Evolutionary conservation across 2,329 filamentous ascomycete species (phyloP).

Genomic region (Akanthomyces lecanii): DNA sequence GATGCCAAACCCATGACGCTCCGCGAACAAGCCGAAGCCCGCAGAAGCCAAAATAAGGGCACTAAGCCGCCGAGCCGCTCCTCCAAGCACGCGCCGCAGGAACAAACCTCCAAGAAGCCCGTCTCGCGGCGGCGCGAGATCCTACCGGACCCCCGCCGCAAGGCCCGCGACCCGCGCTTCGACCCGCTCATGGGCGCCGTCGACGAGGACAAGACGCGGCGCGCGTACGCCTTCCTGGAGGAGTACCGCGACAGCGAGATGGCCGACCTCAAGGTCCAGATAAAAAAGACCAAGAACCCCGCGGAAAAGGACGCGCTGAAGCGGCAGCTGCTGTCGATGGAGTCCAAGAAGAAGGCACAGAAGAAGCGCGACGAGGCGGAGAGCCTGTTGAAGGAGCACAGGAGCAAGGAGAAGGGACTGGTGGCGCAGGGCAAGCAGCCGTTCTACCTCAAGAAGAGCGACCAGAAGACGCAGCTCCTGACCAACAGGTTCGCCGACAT

Average conservation of each 20-base stretch:
- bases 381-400: slow-evolving; percentile 69
- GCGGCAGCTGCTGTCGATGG: slow-evolving; percentile 70
- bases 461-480: slow-evolving; percentile 82
- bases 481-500: slow-evolving; percentile 75
- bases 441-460: slow-evolving; percentile 88
- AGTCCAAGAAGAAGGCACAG: slow-evolving; percentile 69
- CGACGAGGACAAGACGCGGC: slow-evolving; percentile 57
- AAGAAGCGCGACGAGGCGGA: slow-evolving; percentile 65
- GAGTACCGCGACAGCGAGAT: slow-evolving; percentile 85
- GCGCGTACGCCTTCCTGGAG: slow-evolving; percentile 82
- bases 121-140: slow-evolving; percentile 79
- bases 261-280: slow-evolving; percentile 62
- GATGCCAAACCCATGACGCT: slow-evolving; percentile 25
- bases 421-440: slow-evolving; percentile 86
- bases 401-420: slow-evolving; percentile 75
- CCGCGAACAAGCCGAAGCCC: slow-evolving; percentile 30
- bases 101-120: slow-evolving; percentile 75
- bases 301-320: slow-evolving; percentile 66
- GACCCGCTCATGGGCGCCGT: slow-evolving; percentile 54
- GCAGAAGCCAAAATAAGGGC: slow-evolving; percentile 15
- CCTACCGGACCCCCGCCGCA: slow-evolving; percentile 52
- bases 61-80: slow-evolving; percentile 29
- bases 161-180: slow-evolving; percentile 83
- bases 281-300: slow-evolving; percentile 62
- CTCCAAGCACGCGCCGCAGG: slow-evolving; percentile 85